Evolutionary conservation across 1,284 basidiomycete genomes (phyloP), one percentile per base, ranked within the genome.

Genomic region (Limonomyces culmigenus): DNA sequence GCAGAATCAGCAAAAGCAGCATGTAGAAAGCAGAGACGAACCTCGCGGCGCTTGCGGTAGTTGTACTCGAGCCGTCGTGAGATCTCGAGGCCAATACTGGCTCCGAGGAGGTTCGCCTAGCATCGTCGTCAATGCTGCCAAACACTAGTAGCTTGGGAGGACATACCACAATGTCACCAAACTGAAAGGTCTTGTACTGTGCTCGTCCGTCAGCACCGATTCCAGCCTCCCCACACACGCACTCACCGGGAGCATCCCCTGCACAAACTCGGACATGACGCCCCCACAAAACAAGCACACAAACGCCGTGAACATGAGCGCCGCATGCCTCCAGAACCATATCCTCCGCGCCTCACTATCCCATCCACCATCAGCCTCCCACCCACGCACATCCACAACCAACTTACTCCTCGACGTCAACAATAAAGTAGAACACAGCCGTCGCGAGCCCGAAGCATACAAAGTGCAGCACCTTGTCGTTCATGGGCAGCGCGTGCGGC

Each of bases 401-500:
- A 6, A 36, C 19, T 32, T 19, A 18, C 21, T 39, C 27, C 18
- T 35, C 30, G 6, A 32, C 30, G 30, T 32, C 30, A 8, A 8
- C 8, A 10, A 32, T 32, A 17, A 35, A 16, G 4, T 29, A 34
- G 10, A 35, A 18, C 18, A 38, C 66, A 4, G 59, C 72, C 0
- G 86, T 88, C 0, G 86, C 83, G 19, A 81, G 42, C 40, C 63
- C 63, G 45, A 93, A 78, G 52, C 83, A 86, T 16, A 85, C 48
- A 50, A 92, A 88, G 49, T 87, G 88, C 19, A 89, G 56, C 11
- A 89, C 47, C 56, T 89, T 88, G 67, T 84, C 80, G 50, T 83
- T 84, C 13, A 89, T 51, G 1, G 79, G 79, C 8, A 88, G 51
- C 3, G 68, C 55, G 40, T 62, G 61, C 14, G 71, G 60, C 43